phyloP scores from a whole-genome alignment of 495 filamentous ascomycete species.

The Podospora pseudocomata region DNA sequence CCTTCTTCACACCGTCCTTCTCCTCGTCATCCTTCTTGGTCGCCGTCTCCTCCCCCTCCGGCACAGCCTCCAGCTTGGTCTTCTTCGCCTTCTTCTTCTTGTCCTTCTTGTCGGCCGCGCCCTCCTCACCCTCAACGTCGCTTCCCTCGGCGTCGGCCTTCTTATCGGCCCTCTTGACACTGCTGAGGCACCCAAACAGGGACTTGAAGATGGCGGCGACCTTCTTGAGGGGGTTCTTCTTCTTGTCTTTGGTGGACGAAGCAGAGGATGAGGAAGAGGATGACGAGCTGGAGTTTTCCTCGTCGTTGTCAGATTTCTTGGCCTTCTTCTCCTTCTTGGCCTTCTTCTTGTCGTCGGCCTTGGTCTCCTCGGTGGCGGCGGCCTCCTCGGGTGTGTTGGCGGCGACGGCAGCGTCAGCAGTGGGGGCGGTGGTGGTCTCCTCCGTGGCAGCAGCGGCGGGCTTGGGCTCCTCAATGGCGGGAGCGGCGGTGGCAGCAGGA shows the following conservation, averaged over 20 bases:
- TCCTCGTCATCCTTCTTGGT: background rate
- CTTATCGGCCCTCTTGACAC: background rate
- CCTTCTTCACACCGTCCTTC: background rate
- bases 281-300: background rate
- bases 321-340: conserved; percentile 3
- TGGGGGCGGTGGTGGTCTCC: background rate
- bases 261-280: background rate
- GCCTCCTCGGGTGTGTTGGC: background rate
- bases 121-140: background rate
- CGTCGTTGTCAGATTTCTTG: background rate
- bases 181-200: background rate
- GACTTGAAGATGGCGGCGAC: background rate
- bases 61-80: background rate
- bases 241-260: background rate
- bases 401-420: background rate
- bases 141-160: background rate
- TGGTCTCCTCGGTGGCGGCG: background rate
- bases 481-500: background rate
- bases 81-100: conserved; percentile 2
- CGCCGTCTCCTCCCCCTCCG: background rate
- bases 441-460: background rate
- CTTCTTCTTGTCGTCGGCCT: background rate
- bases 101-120: conserved; percentile 1
- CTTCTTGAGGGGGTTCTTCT: conserved; percentile 6
- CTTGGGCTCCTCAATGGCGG: background rate